A percentile compares a stretch with the other conserved stretches of the same genome.
Evolutionary conservation across 768 basidiomycete species (phyloP).

Genomic region (Xanthoconium purpureum): DNA sequence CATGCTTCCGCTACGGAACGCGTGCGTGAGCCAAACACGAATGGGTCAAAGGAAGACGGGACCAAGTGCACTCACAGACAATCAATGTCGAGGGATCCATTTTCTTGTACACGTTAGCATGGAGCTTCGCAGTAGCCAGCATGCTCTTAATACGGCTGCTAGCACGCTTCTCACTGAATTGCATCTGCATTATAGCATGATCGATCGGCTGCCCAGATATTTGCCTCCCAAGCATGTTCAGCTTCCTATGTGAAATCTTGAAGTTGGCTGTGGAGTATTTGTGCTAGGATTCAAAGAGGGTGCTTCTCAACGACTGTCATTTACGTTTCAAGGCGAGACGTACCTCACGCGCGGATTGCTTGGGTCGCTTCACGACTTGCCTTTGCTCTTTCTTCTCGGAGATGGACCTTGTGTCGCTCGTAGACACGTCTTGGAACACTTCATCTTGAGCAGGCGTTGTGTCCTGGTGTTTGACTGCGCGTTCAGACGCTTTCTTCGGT

Average conservation of each 20-base stretch:
- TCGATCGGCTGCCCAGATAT: conserved; percentile 91
- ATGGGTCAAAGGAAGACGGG: not conserved
- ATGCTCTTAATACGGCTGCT: conserved; percentile 84
- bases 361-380: conserved; percentile 14
- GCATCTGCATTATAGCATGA: conserved; percentile 94
- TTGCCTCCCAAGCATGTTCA: conserved; percentile 84
- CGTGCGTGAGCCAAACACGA: conserved; percentile 1
- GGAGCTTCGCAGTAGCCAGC: conserved; percentile 81
- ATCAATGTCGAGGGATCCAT: conserved; percentile 70
- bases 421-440: conserved; percentile 44
- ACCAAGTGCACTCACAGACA: conserved; percentile 59
- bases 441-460: conserved; percentile 26
- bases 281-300: conserved; percentile 51
- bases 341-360: conserved; percentile 32
- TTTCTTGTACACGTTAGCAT: conserved; percentile 75
- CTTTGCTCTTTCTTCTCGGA: conserved; percentile 18
- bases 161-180: conserved; percentile 91
- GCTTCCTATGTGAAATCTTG: conserved; percentile 90
- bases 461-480: conserved; percentile 39
- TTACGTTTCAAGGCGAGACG: not conserved
- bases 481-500: conserved; percentile 42
- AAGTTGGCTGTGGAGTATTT: conserved; percentile 91
- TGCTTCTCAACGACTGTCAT: conserved; percentile 5
- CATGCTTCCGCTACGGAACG: conserved; percentile 75
- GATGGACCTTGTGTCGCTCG: conserved; percentile 15